Base-by-base conservation (phyloP, 495 filamentous ascomycete genomes). In the Immersiella caudata region DNA sequence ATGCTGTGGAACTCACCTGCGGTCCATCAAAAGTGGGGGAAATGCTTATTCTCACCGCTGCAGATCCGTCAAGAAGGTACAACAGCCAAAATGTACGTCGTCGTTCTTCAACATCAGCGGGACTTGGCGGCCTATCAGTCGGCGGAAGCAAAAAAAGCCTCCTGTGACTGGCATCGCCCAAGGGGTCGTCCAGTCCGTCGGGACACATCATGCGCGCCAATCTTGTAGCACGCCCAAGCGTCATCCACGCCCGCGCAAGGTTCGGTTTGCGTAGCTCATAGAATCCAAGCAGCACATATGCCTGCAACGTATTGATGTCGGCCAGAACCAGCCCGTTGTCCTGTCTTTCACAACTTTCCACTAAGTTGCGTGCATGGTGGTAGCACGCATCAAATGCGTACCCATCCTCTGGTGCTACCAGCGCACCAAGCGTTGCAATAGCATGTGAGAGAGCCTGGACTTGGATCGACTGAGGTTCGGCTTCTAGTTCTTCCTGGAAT, bases 221-320 rank as follows among this genome's bases (percentile, higher is more conserved):
- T 22, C 63, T 57, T 21, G 66, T 67, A 26, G 68, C 68, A 18
- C 68, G 68, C 50, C 68, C 68, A 1, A 70, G 58, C 16, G 64
- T 70, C 50, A 70, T 70, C 68, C 68, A 70, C 35, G 52, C 57
- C n/a, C 68, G 60, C 11, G 64, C 58, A 51, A 70, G 66, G 56
- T 66, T 66, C 9, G 68, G 57, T n/a, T 60, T 59, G 33, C 52
- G 52, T n/a, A 70, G 57, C 54, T 70, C 68, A 33, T 66, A 70
- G 3, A 70, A 50, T 26, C 27, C 40, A n/a, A 70, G 29, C 50
- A 70, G 24, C 8, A 61, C 58, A 40, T 52, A 62, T 4, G 68
- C 51, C 59, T 70, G 68, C n/a, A 70, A 33, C 12, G 68, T 70
- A 58, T 70, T 67, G 58, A 70, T 70, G 56, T 57, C 56, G 7